Conservation (phyloP, 1,284 basidiomycete species). For the Ustilago tritici region DNA sequence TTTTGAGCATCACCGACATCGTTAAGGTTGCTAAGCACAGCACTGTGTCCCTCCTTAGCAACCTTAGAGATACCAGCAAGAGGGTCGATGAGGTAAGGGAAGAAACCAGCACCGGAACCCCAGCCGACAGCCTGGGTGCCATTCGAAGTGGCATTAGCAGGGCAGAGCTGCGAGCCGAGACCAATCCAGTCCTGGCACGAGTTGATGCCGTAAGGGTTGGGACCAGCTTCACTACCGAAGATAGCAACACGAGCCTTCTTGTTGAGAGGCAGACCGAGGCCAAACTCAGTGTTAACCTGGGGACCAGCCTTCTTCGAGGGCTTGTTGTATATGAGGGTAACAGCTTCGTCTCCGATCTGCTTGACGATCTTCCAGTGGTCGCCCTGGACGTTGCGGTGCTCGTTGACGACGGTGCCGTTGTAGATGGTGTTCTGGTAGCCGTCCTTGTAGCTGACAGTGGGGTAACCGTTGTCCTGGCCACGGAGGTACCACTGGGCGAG, state of each 20-base stretch:
- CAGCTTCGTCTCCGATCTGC: conserved; percentile 35
- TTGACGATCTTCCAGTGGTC: conserved; percentile 46
- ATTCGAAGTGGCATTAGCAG: conserved; percentile 40
- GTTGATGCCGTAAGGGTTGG: conserved; percentile 42
- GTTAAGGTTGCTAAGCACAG: conserved; percentile 45
- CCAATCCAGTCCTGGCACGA: conserved; percentile 35
- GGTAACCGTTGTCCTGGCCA: conserved; percentile 34
- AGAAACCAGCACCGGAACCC: conserved; percentile 46
- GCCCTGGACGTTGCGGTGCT: conserved; percentile 40
- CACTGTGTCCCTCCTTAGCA: conserved; percentile 22
- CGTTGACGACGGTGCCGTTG: conserved; percentile 37
- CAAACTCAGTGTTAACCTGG: conserved; percentile 25
- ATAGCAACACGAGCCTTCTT: conserved; percentile 37
- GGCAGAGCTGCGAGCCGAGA: conserved; percentile 56
- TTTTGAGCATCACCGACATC: conserved; percentile 38
- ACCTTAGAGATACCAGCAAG: conserved; percentile 43
- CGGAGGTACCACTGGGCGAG: conserved; percentile 40
- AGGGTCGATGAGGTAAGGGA: conserved; percentile 60
- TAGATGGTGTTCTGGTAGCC: conserved; percentile 44
- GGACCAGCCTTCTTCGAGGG: conserved; percentile 38
- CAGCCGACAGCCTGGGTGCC: conserved; percentile 36
- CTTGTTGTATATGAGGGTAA: conserved; percentile 49
- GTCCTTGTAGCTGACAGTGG: conserved; percentile 45
- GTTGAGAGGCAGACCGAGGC: conserved; percentile 40
- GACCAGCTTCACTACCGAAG: conserved; percentile 48